Base-by-base conservation (phyloP, 1,284 basidiomycete genomes). In the Trichosporon faecale region DNA sequence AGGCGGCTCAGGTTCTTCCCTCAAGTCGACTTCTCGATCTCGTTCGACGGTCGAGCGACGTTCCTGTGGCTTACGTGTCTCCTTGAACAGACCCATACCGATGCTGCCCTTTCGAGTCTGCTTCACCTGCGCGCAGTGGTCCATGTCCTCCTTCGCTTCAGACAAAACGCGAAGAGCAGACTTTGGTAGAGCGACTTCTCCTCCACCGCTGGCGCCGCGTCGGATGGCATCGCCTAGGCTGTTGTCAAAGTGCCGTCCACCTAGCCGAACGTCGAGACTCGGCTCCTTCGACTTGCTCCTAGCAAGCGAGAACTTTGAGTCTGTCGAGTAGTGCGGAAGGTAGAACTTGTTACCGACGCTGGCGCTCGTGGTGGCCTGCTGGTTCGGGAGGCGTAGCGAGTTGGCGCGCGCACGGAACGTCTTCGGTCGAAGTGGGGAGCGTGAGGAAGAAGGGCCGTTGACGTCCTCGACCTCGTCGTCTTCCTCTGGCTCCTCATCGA, bases 31-130 rank as follows among this genome's bases (percentile, higher is more conserved):
- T 18, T 61, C 57, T 31, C 25, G 55, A 18, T 31, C 29, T 31
- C 23, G 29, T 35, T 12, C 55, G 57, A 8, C 29, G 25, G 14
- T 68, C 37, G 25, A 21, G 25, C 46, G 65, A 66, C 29, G 65
- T 27, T 65, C 66, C 66, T 67, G 66, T 52, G 65, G 49, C 52
- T 70, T 74, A 49, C 72, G 68, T 46, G 76, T 76, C 75, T 84
- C 83, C 69, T 79, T 81, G 76, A 84, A 84, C 64, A 84, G 67
- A n/a, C 83, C 83, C 80, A 84, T 81, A 2, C 83, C 83, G 55
- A 84, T 79, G 72, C 80, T 82, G 52, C 80, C 83, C 73, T 84
- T 84, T 49, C 83, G 73, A 7, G 82, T 83, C 29, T 79, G 78
- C 70, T 84, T 84, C 21, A 75, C 75, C 29, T 66, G 44, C n/a